These are phyloP conservation scores for Vaccinium myrtillus DNA, from an alignment of 148 eudicot genomes.

Conservation along the genomic window DNA sequence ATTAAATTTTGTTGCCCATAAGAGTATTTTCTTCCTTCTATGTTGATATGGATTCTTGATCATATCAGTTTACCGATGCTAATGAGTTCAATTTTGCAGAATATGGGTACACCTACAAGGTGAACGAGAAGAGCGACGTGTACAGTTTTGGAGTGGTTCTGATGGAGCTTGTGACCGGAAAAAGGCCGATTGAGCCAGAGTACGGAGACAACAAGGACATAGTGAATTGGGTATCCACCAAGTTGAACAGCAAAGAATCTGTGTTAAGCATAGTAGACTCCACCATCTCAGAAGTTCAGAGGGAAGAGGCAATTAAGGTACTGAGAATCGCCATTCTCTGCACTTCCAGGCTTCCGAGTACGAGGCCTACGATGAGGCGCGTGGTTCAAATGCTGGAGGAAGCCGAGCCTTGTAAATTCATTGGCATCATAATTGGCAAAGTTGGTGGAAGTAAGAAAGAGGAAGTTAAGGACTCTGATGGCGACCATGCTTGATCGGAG, in stretches of 20 bases:
- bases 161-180: conserved; percentile 90
- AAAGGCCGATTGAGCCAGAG: conserved; percentile 75
- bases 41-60: not conserved
- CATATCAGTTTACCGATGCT: not conserved
- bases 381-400: conserved; percentile 93
- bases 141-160: conserved; percentile 98
- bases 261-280: conserved; percentile 65
- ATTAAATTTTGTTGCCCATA: too few species aligned
- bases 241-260: conserved; percentile 53
- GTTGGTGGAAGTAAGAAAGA: conserved; percentile 34
- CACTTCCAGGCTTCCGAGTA: conserved; percentile 56
- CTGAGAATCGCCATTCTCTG: conserved; percentile 76
- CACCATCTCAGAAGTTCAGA: conserved; percentile 34
- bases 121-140: conserved; percentile 83
- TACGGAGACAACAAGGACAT: conserved; percentile 76
- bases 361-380: conserved; percentile 76
- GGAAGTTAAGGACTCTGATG: conserved; percentile 13
- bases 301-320: conserved; percentile 68
- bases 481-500: not conserved
- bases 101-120: conserved; percentile 79
- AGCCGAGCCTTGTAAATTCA: conserved; percentile 64
- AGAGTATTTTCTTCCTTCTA: too few species aligned
- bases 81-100: conserved; percentile 39
- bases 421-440: conserved; percentile 47
- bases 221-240: conserved; percentile 75